phyloP scores from a whole-genome alignment of 306 rosid species.

The Argentina anserina region DNA sequence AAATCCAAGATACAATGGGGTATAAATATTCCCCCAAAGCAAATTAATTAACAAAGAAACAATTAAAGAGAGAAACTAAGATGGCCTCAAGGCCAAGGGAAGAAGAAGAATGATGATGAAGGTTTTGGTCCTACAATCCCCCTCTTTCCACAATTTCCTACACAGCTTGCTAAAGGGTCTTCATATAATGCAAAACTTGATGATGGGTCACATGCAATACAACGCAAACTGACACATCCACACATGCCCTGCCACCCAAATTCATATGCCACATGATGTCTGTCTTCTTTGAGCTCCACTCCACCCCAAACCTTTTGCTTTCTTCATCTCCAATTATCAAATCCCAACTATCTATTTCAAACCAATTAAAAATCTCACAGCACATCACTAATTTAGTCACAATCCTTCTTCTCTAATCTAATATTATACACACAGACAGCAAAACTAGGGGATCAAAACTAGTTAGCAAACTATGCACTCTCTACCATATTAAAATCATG shows the following conservation, averaged over 20 bases:
- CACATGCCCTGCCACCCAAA: conserved; percentile 79
- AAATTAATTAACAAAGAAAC: conserved; percentile 17
- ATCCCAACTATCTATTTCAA: conserved; percentile 22
- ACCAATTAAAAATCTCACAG: conserved; percentile 20
- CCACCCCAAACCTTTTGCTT: conserved; percentile 21
- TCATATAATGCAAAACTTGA: conserved; percentile 56
- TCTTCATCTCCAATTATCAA: conserved; percentile 16
- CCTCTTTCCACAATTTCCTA: conserved; percentile 37
- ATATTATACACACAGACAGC: conserved; percentile 46
- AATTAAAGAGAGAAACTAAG: conserved; percentile 32
- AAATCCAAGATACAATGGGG: conserved; percentile 37
- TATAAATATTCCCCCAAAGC: conserved; percentile 31
- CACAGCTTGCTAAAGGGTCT: conserved; percentile 69
- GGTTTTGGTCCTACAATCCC: conserved; percentile 48
- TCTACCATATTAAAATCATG: conserved; percentile 12
- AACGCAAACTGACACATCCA: conserved; percentile 75
- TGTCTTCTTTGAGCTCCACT: conserved; percentile 44
- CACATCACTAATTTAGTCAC: conserved; percentile 16
- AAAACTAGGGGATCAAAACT: conserved; percentile 41
- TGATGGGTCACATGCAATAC: conserved; percentile 67
- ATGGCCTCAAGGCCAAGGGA: conserved; percentile 34
- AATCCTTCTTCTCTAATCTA: conserved; percentile 27
- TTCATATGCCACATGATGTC: conserved; percentile 70
- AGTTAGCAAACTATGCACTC: conserved; percentile 57
- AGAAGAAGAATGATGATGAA: conserved; percentile 20